Conservation (phyloP, 2,329 filamentous ascomycete species). For the Fusarium sp. region DNA sequence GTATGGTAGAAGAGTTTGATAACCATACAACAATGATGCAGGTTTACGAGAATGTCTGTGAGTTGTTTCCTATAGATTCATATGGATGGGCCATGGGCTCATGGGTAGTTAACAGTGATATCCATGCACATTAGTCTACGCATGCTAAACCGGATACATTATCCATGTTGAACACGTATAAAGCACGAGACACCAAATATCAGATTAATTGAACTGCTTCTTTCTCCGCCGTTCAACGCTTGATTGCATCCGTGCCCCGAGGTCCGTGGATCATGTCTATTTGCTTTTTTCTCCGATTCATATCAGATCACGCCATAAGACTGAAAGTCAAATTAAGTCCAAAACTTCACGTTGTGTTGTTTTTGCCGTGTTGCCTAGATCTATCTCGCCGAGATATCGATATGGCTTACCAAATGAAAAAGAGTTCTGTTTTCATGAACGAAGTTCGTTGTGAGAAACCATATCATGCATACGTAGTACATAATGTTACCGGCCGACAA, state of each 20-base stretch:
- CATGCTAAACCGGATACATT: neutral
- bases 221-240: neutral
- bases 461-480: neutral
- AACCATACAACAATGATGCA: neutral
- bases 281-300: neutral
- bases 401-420: neutral
- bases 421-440: neutral
- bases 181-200: neutral
- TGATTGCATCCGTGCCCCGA: neutral
- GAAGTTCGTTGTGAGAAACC: neutral
- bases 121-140: neutral
- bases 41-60: neutral
- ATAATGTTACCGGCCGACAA: neutral
- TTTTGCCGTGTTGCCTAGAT: neutral
- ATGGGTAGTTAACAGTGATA: neutral
- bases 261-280: neutral
- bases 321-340: neutral
- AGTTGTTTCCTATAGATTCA: neutral
- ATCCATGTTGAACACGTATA: neutral
- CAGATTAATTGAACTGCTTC: neutral
- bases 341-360: neutral
- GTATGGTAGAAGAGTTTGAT: neutral
- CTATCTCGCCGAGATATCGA: neutral
- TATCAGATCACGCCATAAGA: neutral
- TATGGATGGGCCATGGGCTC: neutral